Evolutionary conservation across 805 yeast genomes (phyloP), one percentile per base, ranked within the genome.

Genomic region (Hagleromyces aurorensis): DNA sequence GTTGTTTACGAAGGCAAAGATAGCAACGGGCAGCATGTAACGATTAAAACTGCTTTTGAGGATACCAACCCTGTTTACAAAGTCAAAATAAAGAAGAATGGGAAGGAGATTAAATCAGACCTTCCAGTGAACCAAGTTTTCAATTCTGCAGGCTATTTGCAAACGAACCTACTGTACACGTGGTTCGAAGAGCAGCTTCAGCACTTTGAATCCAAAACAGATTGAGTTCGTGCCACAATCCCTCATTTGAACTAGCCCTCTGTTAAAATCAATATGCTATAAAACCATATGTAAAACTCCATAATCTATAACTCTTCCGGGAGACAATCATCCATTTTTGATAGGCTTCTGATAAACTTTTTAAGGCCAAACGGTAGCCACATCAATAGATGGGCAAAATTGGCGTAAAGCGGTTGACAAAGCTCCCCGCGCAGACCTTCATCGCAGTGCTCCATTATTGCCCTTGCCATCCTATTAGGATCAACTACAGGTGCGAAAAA

Each of bases 401-500:
- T 68, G 3, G 84, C 83, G 51, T 85, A 87, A 15, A 78, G 59
- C 0, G 96, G 96, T 21, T 72, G 55, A 40, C 70, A 71, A 16
- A 87, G 64, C 30, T 75, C 78, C 2, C 93, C 94, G 29, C 81
- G 56, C 39, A 69, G 64, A 4, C 94, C 95, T 14, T 57, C 42
- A 17, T 66, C 68, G 17, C 80, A 59, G 1, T 78, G 72, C 3
- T 57, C 45, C 6, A 77, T 60, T 4, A 86, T 69, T 11, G 58
- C 57, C 4, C 41, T 32, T 0, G 94, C 87, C 14, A 85, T 75
- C 29, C 59, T 59, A 4, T 40, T 45, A 0, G 80, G 77, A 8
- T 74, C 72, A 11, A 84, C 55, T 23, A 81, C 75, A 0, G 96
- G 96, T 0, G 96, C 96, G 20, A 85, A 56, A 21, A 77, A 55